Base-by-base conservation (phyloP, 1,284 basidiomycete species). In the Ustilago xerochloae region DNA sequence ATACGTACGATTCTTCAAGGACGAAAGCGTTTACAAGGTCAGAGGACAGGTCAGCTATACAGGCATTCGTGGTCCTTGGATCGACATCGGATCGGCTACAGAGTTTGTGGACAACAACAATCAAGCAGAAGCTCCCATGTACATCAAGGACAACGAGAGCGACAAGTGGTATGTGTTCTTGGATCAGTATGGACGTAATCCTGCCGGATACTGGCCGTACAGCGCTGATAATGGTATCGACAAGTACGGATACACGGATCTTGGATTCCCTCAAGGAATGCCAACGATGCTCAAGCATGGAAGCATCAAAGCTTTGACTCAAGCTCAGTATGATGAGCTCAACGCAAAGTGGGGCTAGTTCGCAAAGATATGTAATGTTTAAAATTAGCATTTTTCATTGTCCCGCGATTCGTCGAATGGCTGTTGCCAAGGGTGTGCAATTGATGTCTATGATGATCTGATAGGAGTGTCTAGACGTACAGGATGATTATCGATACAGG, bases 281-380 rank as follows among this genome's bases (percentile, higher is more conserved):
- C 65, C 65, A 1, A 64, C 49, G 32, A 36, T 39, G 58, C 57
- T 72, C 29, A 66, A 62, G 39, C 71, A 75, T 24, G 71, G 68
- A 30, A 55, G 51, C 32, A 63, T 72, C 57, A 66, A 54, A 26
- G 63, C 67, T n/a, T 46, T 72, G 16, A 75, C 56, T 10, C 68
- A 72, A 56, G n/a, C 47, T 3, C 66, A 75, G 55, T 75, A 70
- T 39, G 62, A 72, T 49, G 65, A 63, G 46, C n/a, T 68, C 48
- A 57, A 33, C 33, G 24, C 18, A 28, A 52, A 33, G 6, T 68
- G 60, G 60, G 50, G 22, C 13, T 68, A 20, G 43, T 45, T 28
- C 20, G 5, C 22, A 18, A 10, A 12, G 10, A n/a, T n/a, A 30
- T 18, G 22, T 32, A 47, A 24, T 20, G 26, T n/a, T n/a, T n/a